Percentiles rank a stretch among this genome's conserved stretches.
These are phyloP conservation scores for Fusarium nanum DNA, from an alignment of 2,329 filamentous ascomycete species.

Conservation along the genomic window DNA sequence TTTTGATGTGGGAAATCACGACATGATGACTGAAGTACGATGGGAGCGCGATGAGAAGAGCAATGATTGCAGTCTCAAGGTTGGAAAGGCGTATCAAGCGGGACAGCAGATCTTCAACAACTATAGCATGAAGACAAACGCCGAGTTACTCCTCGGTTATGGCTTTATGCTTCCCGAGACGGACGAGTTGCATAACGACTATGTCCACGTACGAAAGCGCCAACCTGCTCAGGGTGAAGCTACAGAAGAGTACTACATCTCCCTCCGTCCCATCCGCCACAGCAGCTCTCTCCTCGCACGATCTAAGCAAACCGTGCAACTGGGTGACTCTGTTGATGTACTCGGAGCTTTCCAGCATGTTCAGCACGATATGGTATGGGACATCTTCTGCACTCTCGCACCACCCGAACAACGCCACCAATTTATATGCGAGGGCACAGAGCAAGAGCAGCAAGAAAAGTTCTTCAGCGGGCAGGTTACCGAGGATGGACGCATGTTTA, in stretches of 20 bases:
- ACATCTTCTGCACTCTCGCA: constrained; percentile 57
- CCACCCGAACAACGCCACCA: constrained; percentile 48
- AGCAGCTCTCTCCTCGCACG: constrained; percentile 61
- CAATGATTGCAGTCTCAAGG: constrained; percentile 57
- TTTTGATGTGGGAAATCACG: constrained; percentile 79
- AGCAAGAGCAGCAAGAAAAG: constrained; percentile 38
- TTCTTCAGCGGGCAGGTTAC: constrained; percentile 51
- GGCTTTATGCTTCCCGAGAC: constrained; percentile 68
- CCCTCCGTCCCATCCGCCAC: constrained; percentile 61
- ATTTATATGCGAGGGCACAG: constrained; percentile 48
- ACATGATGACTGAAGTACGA: constrained; percentile 66
- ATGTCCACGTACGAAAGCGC: constrained; percentile 66
- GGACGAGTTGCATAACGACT: constrained; percentile 67
- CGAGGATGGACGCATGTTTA: constrained; percentile 43
- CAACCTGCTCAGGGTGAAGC: constrained; percentile 33
- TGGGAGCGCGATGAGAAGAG: constrained; percentile 65
- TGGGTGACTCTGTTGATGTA: constrained; percentile 43
- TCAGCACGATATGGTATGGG: constrained; percentile 65
- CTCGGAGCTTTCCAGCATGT: constrained; percentile 61
- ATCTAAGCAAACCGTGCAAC: constrained; percentile 53
- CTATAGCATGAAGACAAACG: constrained; percentile 80
- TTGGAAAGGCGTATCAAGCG: constrained; percentile 57
- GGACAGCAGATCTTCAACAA: constrained; percentile 75
- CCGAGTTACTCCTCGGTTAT: constrained; percentile 73
- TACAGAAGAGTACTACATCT: constrained; percentile 63